Evolutionary conservation across 1,139 yeast species (phyloP).

Genomic region (Suhomyces taliae): DNA sequence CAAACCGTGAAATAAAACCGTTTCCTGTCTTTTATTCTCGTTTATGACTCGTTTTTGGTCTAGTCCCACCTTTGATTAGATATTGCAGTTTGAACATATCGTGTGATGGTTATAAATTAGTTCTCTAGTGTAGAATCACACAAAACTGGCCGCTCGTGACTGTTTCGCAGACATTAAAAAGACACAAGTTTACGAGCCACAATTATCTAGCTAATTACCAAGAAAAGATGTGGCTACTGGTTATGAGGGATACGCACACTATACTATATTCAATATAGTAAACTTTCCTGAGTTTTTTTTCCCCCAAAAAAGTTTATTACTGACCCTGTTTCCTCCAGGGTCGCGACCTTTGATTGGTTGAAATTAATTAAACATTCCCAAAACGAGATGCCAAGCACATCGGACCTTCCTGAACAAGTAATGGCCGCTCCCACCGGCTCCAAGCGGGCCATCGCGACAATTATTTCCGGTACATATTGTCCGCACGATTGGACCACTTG

Average conservation of each 20-base stretch:
- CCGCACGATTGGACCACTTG: too few relatives aligned
- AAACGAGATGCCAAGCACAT: background rate
- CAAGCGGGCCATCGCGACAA: background rate
- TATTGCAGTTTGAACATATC: too few relatives aligned
- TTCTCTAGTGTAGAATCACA: background rate
- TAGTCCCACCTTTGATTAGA: too few relatives aligned
- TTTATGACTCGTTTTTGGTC: too few relatives aligned
- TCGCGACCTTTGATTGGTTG: background rate
- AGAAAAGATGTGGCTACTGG: background rate
- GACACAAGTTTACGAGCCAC: background rate
- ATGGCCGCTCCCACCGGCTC: background rate
- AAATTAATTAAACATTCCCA: background rate
- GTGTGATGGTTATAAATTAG: too few relatives aligned
- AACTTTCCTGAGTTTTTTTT: too few relatives aligned
- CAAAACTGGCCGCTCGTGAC: background rate
- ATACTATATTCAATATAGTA: too few relatives aligned
- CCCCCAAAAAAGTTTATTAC: background rate
- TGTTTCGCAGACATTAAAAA: background rate
- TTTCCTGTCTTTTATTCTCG: too few relatives aligned
- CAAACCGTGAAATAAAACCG: too few relatives aligned
- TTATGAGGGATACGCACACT: background rate
- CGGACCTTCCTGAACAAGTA: slow-evolving; percentile 1
- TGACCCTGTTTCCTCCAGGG: too few relatives aligned
- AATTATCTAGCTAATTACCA: background rate
- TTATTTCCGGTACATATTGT: background rate